Conservation (phyloP, 306 rosid genomes). For the Oxytropis ochrocephala region DNA sequence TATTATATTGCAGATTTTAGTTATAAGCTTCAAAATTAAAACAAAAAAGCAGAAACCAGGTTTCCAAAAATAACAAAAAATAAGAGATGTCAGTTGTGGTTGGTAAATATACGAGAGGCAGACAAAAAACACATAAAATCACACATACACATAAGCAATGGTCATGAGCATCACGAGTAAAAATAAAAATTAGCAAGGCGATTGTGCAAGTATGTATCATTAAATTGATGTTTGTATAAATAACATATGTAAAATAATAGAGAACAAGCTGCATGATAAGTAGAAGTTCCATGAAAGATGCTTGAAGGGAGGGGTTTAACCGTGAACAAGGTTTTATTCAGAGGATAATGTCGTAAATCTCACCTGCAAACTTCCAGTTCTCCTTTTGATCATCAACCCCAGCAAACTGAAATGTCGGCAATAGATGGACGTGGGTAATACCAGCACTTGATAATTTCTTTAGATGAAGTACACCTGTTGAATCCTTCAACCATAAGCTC, state of each 20-base stretch:
- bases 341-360: constrained; percentile 14
- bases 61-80: not conserved
- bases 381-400: constrained; percentile 83
- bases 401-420: constrained; percentile 86
- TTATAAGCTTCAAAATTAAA: constrained; percentile 10
- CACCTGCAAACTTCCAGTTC: constrained; percentile 77
- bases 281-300: not conserved
- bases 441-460: constrained; percentile 84
- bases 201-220: not conserved
- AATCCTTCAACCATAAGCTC: constrained; percentile 53
- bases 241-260: not conserved
- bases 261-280: not conserved
- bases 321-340: not conserved
- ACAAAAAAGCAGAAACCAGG: not conserved
- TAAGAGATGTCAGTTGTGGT: not conserved
- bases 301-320: not conserved
- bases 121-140: not conserved
- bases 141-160: not conserved
- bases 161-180: not conserved
- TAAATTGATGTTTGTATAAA: not conserved
- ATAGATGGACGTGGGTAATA: constrained; percentile 76
- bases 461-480: constrained; percentile 71
- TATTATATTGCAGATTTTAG: not conserved
- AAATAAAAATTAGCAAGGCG: not conserved
- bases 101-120: not conserved